Conservation (phyloP, 106 monocot species). For the Vanilla planifolia region DNA sequence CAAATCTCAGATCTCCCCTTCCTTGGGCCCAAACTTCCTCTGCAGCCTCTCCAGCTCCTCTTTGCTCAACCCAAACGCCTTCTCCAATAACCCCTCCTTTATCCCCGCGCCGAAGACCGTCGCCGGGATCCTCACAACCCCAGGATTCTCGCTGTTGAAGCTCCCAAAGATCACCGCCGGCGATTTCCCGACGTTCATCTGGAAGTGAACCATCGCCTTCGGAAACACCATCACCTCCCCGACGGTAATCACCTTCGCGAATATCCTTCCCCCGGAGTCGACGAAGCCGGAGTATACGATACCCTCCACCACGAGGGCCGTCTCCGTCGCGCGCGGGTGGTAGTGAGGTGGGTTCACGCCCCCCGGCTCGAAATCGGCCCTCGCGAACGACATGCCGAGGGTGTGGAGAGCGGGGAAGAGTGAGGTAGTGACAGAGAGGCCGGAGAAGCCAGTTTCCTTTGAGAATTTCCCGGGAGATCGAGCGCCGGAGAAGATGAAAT, state of each 20-base stretch:
- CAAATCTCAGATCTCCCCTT: not conserved
- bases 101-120: constrained; percentile 54
- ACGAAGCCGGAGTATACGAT: constrained; percentile 46
- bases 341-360: constrained; percentile 63
- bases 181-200: constrained; percentile 42
- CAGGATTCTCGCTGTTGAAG: constrained; percentile 60
- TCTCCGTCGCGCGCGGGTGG: constrained; percentile 67
- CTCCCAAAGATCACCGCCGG: constrained; percentile 38
- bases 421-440: constrained; percentile 31
- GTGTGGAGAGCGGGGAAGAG: constrained; percentile 51
- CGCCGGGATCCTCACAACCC: constrained; percentile 34
- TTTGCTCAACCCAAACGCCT: constrained; percentile 44
- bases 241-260: constrained; percentile 26
- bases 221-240: constrained; percentile 67
- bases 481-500: constrained; percentile 46
- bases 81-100: constrained; percentile 41
- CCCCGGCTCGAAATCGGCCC: constrained; percentile 36
- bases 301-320: constrained; percentile 38
- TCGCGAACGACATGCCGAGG: constrained; percentile 55
- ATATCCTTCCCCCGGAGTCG: constrained; percentile 29
- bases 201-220: constrained; percentile 48
- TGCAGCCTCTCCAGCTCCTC: constrained; percentile 39
- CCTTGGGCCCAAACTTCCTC: constrained; percentile 19
- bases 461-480: constrained; percentile 21
- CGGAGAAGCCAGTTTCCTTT: constrained; percentile 30